Conservation (phyloP, 345 rosid genomes). For the Eutrema yunnanense region DNA sequence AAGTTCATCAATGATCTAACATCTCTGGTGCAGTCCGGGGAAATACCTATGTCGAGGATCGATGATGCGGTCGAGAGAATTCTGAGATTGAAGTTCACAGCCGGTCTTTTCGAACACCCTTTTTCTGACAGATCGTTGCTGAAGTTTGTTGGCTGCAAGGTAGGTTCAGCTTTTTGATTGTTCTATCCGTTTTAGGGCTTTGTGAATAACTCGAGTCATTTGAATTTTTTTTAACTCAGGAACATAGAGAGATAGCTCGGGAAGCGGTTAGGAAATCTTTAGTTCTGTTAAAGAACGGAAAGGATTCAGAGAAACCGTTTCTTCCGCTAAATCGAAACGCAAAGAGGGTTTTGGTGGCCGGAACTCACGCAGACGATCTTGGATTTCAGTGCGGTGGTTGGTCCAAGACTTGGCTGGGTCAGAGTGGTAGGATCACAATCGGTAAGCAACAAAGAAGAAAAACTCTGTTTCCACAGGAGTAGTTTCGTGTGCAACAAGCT, state of each 20-base stretch:
- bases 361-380: slow-evolving; percentile 72
- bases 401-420: slow-evolving; percentile 57
- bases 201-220: background rate
- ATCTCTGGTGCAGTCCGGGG: slow-evolving; percentile 52
- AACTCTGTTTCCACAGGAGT: background rate
- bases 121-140: slow-evolving; percentile 61
- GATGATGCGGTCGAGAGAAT: slow-evolving; percentile 76
- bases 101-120: slow-evolving; percentile 73
- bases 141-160: slow-evolving; percentile 64
- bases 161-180: background rate
- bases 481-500: slow-evolving; percentile 5
- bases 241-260: slow-evolving; percentile 55
- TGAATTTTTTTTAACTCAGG: background rate
- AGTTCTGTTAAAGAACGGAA: slow-evolving; percentile 73
- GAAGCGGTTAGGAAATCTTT: slow-evolving; percentile 79
- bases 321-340: slow-evolving; percentile 60
- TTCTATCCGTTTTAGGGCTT: background rate
- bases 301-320: slow-evolving; percentile 40
- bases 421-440: slow-evolving; percentile 60
- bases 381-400: slow-evolving; percentile 88
- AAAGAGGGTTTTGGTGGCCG: slow-evolving; percentile 52
- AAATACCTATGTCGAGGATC: slow-evolving; percentile 53
- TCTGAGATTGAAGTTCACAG: slow-evolving; percentile 69
- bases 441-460: slow-evolving; percentile 31
- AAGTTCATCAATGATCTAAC: slow-evolving; percentile 41